Evolutionary conservation across 371 early-diverging fungal species (phyloP).

Genomic region (Blastocladiella emersonii): DNA sequence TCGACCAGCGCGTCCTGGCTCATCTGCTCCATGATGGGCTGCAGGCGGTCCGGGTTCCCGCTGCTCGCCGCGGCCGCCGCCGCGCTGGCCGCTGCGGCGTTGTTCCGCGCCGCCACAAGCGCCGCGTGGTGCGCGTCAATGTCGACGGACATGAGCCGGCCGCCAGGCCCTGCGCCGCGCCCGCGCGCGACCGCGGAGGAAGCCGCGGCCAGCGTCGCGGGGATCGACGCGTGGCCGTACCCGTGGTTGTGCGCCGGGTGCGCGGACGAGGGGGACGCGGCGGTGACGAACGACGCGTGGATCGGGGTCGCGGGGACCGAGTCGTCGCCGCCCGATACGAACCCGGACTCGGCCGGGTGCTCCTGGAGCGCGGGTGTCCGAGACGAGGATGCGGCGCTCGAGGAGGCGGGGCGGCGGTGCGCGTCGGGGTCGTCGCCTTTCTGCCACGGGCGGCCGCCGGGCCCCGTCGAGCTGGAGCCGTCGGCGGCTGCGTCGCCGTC

Average conservation of each 20-base stretch:
- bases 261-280: neutral
- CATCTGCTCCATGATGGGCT: constrained; percentile 80
- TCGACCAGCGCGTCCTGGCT: constrained; percentile 81
- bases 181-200: too few relatives aligned
- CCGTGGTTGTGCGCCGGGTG: neutral
- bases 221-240: too few relatives aligned
- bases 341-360: neutral
- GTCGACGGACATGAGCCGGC: constrained; percentile 11
- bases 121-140: constrained; percentile 2
- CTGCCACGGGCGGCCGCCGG: neutral
- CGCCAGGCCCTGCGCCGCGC: neutral
- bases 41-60: constrained; percentile 16
- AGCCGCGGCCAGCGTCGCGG: too few relatives aligned
- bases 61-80: too few relatives aligned
- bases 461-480: neutral
- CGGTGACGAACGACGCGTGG: neutral
- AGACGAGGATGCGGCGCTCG: neutral
- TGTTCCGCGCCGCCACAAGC: constrained; percentile 17
- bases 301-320: neutral
- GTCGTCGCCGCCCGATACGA: neutral
- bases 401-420: constrained; percentile 7
- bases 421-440: constrained; percentile 12
- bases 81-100: too few relatives aligned
- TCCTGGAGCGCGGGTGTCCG: neutral
- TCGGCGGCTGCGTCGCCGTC: constrained; percentile 1